Base-by-base conservation (phyloP, 768 basidiomycete species). In the Mycena latifolia region DNA sequence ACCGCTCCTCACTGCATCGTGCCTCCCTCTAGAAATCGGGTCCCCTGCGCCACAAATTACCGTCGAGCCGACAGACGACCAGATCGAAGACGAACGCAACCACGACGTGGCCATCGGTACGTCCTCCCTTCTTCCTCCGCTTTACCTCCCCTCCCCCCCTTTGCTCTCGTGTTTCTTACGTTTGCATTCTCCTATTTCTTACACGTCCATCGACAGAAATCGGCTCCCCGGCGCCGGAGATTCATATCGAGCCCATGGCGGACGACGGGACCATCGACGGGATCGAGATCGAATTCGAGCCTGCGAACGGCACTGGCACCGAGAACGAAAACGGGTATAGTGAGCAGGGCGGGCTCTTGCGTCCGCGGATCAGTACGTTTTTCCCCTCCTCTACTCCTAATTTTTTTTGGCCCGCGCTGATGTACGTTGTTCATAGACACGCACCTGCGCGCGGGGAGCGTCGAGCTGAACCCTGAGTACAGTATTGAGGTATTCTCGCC, bases 71-170 rank as follows among this genome's bases (percentile, higher is more conserved):
- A 70, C 65, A 29, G 65, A 70, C 55, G 69, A 70, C 62, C 61
- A 70, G 33, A 70, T 70, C 35, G 69, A 70, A 29, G 69, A 63
- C 35, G 69, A 56, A 14, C 61, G 69, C 9, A 67, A 67, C n/a
- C 51, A 69, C 31, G 68, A 63, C 31, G 20, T 59, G 6, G 37
- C 65, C 41, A 46, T 66, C 31, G 61, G 69, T 18, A 17, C 46
- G 65, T 56, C 17, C 22, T 12, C 22, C 2, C 5, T 39, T 18
- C 22, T 27, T 5, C 10, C 22, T 27, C 25, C 25, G 3, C n/a
- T n/a, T n/a, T n/a, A n/a, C n/a, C n/a, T n/a, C n/a, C n/a, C n/a
- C n/a, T n/a, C n/a, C n/a, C n/a, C n/a, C n/a, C n/a, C n/a, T n/a
- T n/a, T n/a, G n/a, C n/a, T n/a, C n/a, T n/a, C n/a, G n/a, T n/a